Evolutionary conservation across 2,329 filamentous ascomycete genomes (phyloP).

Genomic region (Aspergillus awamori): DNA sequence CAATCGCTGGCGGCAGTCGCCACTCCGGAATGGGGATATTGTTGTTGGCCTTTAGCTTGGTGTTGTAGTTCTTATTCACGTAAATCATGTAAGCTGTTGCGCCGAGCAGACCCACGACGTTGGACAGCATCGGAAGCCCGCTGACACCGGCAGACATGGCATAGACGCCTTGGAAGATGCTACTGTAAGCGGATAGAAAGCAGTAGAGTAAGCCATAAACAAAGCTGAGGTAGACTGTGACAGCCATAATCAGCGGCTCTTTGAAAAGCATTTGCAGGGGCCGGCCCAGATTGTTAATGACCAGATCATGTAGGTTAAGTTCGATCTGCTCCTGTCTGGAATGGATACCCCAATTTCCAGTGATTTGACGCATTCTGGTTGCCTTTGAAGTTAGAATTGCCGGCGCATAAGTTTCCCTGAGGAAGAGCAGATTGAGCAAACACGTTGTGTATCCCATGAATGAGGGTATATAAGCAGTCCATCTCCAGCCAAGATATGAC

Average conservation of each 20-base stretch:
- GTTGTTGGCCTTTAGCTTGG: conserved; percentile 27
- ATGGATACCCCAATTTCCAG: conserved; percentile 60
- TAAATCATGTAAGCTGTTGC: conserved; percentile 29
- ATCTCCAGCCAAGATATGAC: conserved; percentile 52
- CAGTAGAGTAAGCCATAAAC: background rate
- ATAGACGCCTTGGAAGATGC: conserved; percentile 30
- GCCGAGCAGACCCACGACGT: conserved; percentile 28
- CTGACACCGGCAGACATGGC: conserved; percentile 32
- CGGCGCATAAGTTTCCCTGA: conserved; percentile 58
- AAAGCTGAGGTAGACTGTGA: background rate
- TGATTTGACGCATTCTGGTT: conserved; percentile 51
- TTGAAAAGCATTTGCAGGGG: background rate
- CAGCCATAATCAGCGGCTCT: background rate
- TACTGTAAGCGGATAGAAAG: background rate
- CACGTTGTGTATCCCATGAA: conserved; percentile 55
- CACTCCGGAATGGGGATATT: conserved; percentile 30
- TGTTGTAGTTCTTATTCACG: conserved; percentile 27
- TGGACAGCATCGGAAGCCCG: conserved; percentile 35
- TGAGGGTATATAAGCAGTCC: conserved; percentile 53
- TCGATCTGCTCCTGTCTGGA: conserved; percentile 55
- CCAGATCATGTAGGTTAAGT: conserved; percentile 33
- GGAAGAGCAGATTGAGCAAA: conserved; percentile 39
- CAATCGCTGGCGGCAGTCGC: conserved; percentile 28
- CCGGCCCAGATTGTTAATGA: background rate
- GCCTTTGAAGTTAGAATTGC: conserved; percentile 58